Evolutionary conservation across 2,329 filamentous ascomycete genomes (phyloP), one percentile per base, ranked within the genome.

Genomic region (Rutstroemia sp.): DNA sequence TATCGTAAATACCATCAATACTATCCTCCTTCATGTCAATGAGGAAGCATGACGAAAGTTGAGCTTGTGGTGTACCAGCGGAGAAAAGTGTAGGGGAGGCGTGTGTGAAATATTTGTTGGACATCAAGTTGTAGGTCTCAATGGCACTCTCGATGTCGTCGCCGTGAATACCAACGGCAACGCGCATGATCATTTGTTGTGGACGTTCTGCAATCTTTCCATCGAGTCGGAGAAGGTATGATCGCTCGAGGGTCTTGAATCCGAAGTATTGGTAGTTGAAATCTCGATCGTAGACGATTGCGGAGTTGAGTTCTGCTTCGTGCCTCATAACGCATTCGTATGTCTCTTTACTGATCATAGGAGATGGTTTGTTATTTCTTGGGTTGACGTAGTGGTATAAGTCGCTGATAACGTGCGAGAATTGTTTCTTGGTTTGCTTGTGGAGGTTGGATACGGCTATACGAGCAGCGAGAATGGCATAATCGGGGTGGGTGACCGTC

Each of bases 181-280:
- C 94, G 81, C 94, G 90, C 94, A 99, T 99, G 68, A 99, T 92
- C 91, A 99, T 94, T 78, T 99, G 94, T 76, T 99, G 94, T 46
- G 94, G 94, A 68, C 94, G 86, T 78, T 99, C 94, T 52, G 92
- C 92, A 70, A 97, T 90, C 77, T 96, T 95, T 72, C 91, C 92
- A 68, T 96, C 83, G 64, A 97, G 88, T 71, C 95, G 92, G 65
- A 99, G 86, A 52, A 99, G 86, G 70, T 99, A 99, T 69, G 94
- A 99, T 59, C 94, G 87, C 79, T 99, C 94, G 40, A 99, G 79
- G 7, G 94, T 99, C 83, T 99, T 99, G 85, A 99, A 99, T 63
- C 94, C 94, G 69, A 99, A 99, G 78, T 95, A 99, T 78, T 99
- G 94, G 79, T 99, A 99, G 82, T 97, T 96, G 82, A 99, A 99